phyloP scores from a whole-genome alignment of 768 basidiomycete species.

The Lactarius trivialis region DNA sequence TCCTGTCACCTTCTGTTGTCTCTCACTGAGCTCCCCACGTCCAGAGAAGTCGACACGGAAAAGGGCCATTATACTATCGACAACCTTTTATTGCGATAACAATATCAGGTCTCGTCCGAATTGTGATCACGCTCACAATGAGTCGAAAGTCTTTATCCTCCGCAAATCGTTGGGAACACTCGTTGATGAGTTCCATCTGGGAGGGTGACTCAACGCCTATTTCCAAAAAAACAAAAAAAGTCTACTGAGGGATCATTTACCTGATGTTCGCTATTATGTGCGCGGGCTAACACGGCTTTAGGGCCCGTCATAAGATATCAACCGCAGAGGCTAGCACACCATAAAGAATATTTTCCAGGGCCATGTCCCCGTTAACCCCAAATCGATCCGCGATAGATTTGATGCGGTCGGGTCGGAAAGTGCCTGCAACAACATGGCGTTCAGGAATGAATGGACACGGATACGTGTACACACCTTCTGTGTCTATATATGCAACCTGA shows the following conservation, averaged over 20 bases:
- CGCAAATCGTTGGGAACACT: constrained; percentile 80
- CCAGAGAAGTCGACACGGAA: constrained; percentile 94
- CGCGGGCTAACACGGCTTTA: constrained; percentile 52
- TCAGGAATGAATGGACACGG: background rate
- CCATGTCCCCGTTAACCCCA: constrained; percentile 85
- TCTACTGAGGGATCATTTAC: constrained; percentile 32
- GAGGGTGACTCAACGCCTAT: constrained; percentile 4
- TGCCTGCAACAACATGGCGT: constrained; percentile 42
- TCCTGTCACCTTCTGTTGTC: constrained; percentile 73
- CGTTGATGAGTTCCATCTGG: constrained; percentile 88
- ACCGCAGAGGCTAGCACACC: constrained; percentile 36
- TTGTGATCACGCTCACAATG: constrained; percentile 37
- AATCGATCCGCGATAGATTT: constrained; percentile 87
- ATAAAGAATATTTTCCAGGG: constrained; percentile 87
- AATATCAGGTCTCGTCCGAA: background rate
- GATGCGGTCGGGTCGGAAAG: constrained; percentile 92
- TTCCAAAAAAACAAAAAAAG: constrained; percentile 9
- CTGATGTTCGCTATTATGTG: constrained; percentile 91
- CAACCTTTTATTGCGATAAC: constrained; percentile 47
- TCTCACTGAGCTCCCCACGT: constrained; percentile 87
- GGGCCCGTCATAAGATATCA: background rate
- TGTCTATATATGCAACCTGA: constrained; percentile 88
- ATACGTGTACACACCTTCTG: constrained; percentile 50
- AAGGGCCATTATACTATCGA: constrained; percentile 96
- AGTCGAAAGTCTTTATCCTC: constrained; percentile 82